Evolutionary conservation across 345 rosid genomes (phyloP), one percentile per base, ranked within the genome.

Genomic region (Salix arbutifolia): DNA sequence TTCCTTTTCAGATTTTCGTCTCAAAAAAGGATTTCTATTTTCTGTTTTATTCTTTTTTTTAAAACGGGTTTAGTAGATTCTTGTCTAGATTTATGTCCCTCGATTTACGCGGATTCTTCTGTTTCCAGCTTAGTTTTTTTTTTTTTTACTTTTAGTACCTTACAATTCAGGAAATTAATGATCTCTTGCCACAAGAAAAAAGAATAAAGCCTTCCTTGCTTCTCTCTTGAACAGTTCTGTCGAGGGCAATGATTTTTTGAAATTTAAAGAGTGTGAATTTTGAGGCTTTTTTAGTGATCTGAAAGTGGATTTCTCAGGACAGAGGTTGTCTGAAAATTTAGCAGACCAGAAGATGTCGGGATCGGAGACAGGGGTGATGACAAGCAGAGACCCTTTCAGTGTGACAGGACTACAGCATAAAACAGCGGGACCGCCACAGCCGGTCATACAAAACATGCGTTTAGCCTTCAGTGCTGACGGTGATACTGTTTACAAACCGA

Each of bases 291-390:
- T 10, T 56, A 73, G 33, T 73, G 70, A 28, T 73, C 67, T 65
- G 44, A 25, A 21, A 35, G 5, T 21, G 64, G 46, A 48, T 37
- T 13, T 58, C 16, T 77, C 44, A 5, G 1, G 26, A 38, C 26
- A 30, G 23, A 25, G n/a, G 28, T 46, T 65, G 67, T 8, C 67
- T 68, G 84, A 62, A 77, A 76, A 38, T 77, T 76, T 70, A 58
- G 81, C n/a, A 73, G 38, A 60, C 21, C 52, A 74, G 69, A 28
- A 70, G 31, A 87, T 86, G 91, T 83, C 91, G 26, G 91, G 87
- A 84, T 89, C 91, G 18, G 91, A 86, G 77, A 76, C 91, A 19
- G 92, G 88, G 52, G 81, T 89, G 70, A 83, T 86, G 87, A 31
- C 88, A 14, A 84, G 76, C 71, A 74, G 88, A 71, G 89, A 87